Conservation (phyloP, 2,329 filamentous ascomycete species). For the Tolypocladium guangdongense region DNA sequence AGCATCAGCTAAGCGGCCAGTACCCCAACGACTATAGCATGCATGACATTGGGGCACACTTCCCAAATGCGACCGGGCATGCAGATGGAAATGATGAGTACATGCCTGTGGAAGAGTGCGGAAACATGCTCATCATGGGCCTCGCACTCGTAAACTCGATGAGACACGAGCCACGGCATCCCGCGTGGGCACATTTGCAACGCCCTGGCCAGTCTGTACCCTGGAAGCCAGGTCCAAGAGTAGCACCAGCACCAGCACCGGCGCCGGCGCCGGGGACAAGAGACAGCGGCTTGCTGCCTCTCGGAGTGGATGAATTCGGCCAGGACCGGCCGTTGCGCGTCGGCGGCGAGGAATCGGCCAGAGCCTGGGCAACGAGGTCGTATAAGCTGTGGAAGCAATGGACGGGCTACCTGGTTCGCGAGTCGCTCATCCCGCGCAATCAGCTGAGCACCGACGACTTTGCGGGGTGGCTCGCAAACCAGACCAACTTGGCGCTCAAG, state of each 20-base stretch:
- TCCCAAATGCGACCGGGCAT: constrained; percentile 69
- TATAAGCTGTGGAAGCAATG: constrained; percentile 67
- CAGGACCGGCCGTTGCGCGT: not conserved
- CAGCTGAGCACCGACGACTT: constrained; percentile 73
- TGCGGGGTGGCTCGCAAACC: constrained; percentile 61
- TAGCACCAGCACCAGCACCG: not conserved
- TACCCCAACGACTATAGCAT: constrained; percentile 63
- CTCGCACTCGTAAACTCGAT: constrained; percentile 67
- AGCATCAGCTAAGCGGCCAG: constrained; percentile 54
- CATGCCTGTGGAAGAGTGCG: constrained; percentile 67
- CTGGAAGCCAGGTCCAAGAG: not conserved
- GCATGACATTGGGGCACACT: constrained; percentile 64
- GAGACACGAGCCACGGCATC: constrained; percentile 41
- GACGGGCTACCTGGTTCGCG: constrained; percentile 63
- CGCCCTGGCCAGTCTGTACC: not conserved
- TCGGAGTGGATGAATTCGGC: not conserved
- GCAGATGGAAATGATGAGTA: constrained; percentile 58
- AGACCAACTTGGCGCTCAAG: constrained; percentile 67
- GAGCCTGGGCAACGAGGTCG: constrained; percentile 34
- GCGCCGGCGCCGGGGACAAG: not conserved
- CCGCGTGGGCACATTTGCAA: not conserved
- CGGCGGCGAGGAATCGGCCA: constrained; percentile 22
- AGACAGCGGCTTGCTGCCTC: not conserved
- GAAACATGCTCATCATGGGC: constrained; percentile 70
- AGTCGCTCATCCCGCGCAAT: constrained; percentile 56